Evolutionary conservation across 176 grass and related monocot genomes (phyloP), one percentile per base, ranked within the genome.

Genomic region (Carex littledalei): DNA sequence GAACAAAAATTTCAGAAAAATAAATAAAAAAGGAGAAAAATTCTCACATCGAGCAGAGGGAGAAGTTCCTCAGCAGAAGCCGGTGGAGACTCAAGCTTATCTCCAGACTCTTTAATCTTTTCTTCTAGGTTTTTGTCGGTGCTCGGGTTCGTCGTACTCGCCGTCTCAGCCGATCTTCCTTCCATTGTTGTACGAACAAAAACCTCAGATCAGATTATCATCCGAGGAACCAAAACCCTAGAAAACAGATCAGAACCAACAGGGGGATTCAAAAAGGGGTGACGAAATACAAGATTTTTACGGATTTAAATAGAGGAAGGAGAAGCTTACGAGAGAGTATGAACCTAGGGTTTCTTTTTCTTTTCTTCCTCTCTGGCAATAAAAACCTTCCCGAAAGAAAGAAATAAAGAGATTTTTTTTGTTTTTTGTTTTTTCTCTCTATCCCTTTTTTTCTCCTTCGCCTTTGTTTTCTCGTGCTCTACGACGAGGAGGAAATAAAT

Each of bases 1-100:
- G 37, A 39, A 39, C 37, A 39, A 39, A 39, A 39, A 39, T 6
- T 39, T 39, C 37, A 39, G n/a, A 29, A 17, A 41, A 41, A 31
- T 1, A 45, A 62, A 63, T 49, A 49, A 52, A 60, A 63, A 32
- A 77, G 35, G 34, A 58, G 13, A 35, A n/a, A 67, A 57, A 13
- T 22, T 11, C 45, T 86, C 26, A 86, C 85, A 81, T 81, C 85
- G 45, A 86, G 85, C 18, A 86, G 63, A 56, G 85, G 43, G 13
- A 86, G 85, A 24, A 86, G 72, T 4, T 86, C 76, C 1, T 80
- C 57, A 58, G 78, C 61, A 17, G 74, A 65, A 8, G 76, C 15
- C 5, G 85, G 76, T 21, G 85, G 76, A 31, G 85, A 86, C 17
- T 21, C 13, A n/a, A 86, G 85, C 41, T 80, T 65, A 14, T 0